phyloP scores from a whole-genome alignment of 2,329 filamentous ascomycete genomes.

The Penicillium sp. region DNA sequence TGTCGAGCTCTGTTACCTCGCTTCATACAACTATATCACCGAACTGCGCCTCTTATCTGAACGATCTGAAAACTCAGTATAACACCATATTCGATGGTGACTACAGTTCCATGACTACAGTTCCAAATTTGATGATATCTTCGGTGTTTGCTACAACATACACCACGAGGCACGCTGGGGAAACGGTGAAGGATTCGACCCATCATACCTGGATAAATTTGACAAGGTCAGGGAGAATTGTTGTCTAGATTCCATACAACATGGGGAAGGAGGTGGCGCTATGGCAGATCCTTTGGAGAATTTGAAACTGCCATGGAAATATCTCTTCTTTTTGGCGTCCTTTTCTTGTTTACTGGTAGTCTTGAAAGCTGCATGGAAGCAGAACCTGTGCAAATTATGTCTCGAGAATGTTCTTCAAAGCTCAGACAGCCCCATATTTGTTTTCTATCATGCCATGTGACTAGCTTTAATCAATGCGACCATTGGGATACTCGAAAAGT shows the following conservation, averaged over 20 bases:
- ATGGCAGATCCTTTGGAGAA: neutral
- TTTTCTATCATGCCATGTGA: neutral
- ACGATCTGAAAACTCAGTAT: neutral
- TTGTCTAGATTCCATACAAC: neutral
- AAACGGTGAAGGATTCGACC: neutral
- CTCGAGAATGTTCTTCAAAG: neutral
- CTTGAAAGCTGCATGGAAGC: neutral
- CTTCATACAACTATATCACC: neutral
- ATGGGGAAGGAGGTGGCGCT: neutral
- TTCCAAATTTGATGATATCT: neutral
- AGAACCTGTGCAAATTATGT: no score
- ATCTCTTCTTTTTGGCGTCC: neutral
- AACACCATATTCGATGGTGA: neutral
- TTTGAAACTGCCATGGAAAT: neutral
- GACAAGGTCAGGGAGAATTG: neutral
- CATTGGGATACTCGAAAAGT: neutral
- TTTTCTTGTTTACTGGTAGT: neutral
- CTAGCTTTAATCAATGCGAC: neutral
- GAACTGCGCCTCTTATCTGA: neutral
- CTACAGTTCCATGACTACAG: neutral
- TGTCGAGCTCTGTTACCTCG: neutral
- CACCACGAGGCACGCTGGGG: neutral
- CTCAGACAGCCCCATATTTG: neutral
- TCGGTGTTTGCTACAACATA: neutral
- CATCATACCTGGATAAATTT: neutral